These are phyloP conservation scores for Sechiopsis laciniata DNA, from an alignment of 306 rosid species.

Conservation along the genomic window DNA sequence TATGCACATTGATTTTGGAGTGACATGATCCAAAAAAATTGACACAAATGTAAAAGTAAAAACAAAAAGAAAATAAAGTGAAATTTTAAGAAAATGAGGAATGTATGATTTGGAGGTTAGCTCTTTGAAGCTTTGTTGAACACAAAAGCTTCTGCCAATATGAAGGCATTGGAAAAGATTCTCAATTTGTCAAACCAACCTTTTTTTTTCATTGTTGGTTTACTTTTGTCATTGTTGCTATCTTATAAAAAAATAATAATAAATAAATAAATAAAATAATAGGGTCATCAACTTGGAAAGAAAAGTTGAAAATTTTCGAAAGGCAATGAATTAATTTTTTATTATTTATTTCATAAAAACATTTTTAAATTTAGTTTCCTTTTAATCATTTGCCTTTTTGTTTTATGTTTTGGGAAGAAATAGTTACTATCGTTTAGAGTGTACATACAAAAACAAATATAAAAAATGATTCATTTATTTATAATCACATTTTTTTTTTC, in stretches of 20 bases:
- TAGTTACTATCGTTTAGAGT: not conserved
- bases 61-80: not conserved
- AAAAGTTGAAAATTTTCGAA: not conserved
- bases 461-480: too few species aligned
- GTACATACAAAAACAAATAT: too few species aligned
- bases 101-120: not conserved
- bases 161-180: constrained; percentile 14
- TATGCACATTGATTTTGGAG: not conserved
- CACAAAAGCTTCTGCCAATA: not conserved
- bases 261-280: too few species aligned
- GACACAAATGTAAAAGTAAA: not conserved
- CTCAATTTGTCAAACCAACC: not conserved
- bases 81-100: not conserved
- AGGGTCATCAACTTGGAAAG: not conserved
- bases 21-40: not conserved
- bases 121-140: constrained; percentile 6
- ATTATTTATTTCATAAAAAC: not conserved
- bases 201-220: not conserved
- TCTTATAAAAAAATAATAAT: not conserved
- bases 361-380: not conserved
- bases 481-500: too few species aligned
- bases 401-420: not conserved
- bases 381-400: not conserved
- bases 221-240: constrained; percentile 10
- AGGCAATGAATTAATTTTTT: not conserved